These are phyloP conservation scores for Sistotremastrum niveocremeum DNA, from an alignment of 768 basidiomycete genomes.

Conservation along the genomic window DNA sequence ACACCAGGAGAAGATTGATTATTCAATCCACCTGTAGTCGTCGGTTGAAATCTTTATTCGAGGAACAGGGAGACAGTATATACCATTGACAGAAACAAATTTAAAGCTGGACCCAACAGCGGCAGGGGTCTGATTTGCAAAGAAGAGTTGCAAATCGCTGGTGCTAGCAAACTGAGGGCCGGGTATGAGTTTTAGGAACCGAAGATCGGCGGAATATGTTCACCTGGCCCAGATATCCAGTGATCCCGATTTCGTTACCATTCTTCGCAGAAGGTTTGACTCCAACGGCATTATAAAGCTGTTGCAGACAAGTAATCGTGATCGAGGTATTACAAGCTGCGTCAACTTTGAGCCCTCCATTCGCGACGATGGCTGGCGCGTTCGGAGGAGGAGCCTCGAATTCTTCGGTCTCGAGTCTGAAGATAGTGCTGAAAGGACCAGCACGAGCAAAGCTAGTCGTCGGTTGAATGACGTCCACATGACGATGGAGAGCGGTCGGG, in stretches of 20 bases:
- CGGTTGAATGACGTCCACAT: constrained; percentile 58
- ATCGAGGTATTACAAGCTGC: constrained; percentile 18
- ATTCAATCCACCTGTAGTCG: constrained; percentile 40
- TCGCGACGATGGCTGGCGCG: constrained; percentile 13
- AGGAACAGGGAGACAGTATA: background rate
- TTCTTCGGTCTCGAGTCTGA: no score
- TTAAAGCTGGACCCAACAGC: constrained; percentile 33
- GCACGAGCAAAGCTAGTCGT: constrained; percentile 50
- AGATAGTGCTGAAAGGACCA: background rate
- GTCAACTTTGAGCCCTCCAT: constrained; percentile 27
- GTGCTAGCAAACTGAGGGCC: constrained; percentile 22
- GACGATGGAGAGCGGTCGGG: constrained; percentile 40
- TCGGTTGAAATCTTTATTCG: background rate
- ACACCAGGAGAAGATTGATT: constrained; percentile 43
- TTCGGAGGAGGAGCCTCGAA: constrained; percentile 4
- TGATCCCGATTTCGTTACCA: constrained; percentile 40
- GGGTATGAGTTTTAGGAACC: constrained; percentile 35
- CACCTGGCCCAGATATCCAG: constrained; percentile 39
- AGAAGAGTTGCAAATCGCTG: constrained; percentile 18
- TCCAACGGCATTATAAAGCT: constrained; percentile 39
- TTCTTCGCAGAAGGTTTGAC: constrained; percentile 28
- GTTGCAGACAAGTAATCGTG: constrained; percentile 38
- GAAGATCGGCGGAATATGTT: constrained; percentile 39
- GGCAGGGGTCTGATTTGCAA: constrained; percentile 15
- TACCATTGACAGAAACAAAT: constrained; percentile 43